A percentile compares a stretch with the other conserved stretches of the same genome.
Evolutionary conservation across 345 rosid genomes (phyloP).

Genomic region (Syzygium aqueum): DNA sequence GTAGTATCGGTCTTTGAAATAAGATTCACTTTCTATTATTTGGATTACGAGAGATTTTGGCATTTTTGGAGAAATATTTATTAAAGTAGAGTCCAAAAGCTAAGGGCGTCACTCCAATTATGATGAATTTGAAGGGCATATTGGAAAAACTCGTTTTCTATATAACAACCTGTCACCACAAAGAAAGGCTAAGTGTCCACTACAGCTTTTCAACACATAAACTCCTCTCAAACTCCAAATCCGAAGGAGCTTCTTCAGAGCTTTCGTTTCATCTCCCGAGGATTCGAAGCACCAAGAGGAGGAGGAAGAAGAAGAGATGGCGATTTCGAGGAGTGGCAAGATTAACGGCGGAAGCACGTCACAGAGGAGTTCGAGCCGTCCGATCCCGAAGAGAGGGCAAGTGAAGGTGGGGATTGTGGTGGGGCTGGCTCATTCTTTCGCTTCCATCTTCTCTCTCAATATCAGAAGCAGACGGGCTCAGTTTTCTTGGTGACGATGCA

Average conservation of each 20-base stretch:
- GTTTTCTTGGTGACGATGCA: background rate
- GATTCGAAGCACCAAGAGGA: background rate
- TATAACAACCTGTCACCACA: background rate
- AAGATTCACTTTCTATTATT: too few species aligned
- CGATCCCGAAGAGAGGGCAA: conserved; percentile 40
- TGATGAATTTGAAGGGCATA: background rate
- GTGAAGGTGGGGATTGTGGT: conserved; percentile 30
- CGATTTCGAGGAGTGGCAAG: background rate
- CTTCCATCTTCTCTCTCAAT: conserved; percentile 22
- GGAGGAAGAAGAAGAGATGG: background rate
- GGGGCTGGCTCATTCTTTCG: conserved; percentile 40
- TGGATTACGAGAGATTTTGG: too few species aligned
- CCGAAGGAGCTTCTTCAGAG: background rate
- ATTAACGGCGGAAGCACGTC: background rate
- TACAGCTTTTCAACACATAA: background rate
- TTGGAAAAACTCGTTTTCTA: background rate
- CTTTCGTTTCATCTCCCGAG: background rate
- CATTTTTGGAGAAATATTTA: too few species aligned
- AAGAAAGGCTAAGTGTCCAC: background rate
- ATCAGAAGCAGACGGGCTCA: background rate
- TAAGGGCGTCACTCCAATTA: background rate
- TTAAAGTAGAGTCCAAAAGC: background rate
- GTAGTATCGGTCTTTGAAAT: too few species aligned
- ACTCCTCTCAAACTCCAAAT: background rate
- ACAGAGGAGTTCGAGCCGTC: conserved; percentile 7